Evolutionary conservation across 352 stramenopile species (phyloP).

Genomic region (Globisporangium okanoganense): DNA sequence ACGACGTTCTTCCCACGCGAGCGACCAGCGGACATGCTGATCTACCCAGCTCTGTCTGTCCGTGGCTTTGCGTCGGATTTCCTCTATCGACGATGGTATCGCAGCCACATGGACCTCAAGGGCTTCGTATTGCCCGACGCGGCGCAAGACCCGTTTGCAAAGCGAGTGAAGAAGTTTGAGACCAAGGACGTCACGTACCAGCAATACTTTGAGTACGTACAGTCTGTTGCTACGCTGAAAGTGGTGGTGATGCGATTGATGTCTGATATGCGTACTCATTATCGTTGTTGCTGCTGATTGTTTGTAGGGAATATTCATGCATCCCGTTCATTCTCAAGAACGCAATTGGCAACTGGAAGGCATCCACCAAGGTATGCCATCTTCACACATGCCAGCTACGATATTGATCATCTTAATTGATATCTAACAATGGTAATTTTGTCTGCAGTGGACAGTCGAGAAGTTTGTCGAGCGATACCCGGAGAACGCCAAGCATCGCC

Average conservation of each 20-base stretch:
- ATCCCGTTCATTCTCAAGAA: slow-evolving; percentile 73
- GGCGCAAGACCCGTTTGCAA: slow-evolving; percentile 39
- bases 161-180: slow-evolving; percentile 52
- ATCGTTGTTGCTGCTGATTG: background rate
- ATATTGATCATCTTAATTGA: background rate
- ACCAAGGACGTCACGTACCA: slow-evolving; percentile 54
- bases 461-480: slow-evolving; percentile 52
- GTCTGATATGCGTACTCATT: background rate
- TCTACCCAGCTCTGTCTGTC: slow-evolving; percentile 24
- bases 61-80: slow-evolving; percentile 74
- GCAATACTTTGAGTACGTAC: slow-evolving; percentile 66
- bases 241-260: background rate
- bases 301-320: slow-evolving; percentile 52
- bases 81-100: slow-evolving; percentile 82
- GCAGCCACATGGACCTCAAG: slow-evolving; percentile 70
- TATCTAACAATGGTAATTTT: background rate
- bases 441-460: slow-evolving; percentile 61
- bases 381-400: background rate
- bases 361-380: slow-evolving; percentile 44
- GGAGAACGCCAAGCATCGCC: slow-evolving; percentile 40
- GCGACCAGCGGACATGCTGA: slow-evolving; percentile 16
- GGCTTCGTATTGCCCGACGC: slow-evolving; percentile 45
- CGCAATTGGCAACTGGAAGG: slow-evolving; percentile 68
- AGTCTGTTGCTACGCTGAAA: background rate
- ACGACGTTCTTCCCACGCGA: slow-evolving; percentile 74